phyloP scores from a whole-genome alignment of 2,329 filamentous ascomycete genomes.

The Penicillium digitatum region DNA sequence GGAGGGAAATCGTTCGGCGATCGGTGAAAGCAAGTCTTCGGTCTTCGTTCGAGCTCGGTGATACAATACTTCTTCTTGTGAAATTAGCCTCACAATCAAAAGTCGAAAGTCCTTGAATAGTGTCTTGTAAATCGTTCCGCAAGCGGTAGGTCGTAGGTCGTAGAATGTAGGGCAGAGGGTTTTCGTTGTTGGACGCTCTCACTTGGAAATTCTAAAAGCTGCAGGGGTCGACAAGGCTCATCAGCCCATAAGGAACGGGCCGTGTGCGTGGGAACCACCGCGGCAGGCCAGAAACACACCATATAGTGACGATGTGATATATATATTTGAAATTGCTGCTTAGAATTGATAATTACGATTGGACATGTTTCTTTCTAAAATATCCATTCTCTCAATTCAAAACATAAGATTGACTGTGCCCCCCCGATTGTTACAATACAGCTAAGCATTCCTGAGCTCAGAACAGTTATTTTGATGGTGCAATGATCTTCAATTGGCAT shows the following conservation, averaged over 20 bases:
- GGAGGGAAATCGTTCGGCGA: not conserved
- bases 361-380: no score
- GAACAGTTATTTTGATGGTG: no score
- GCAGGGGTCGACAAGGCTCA: not conserved
- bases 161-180: not conserved
- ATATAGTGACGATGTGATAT: not conserved
- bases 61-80: constrained; percentile 1
- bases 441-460: no score
- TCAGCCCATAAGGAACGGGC: no score
- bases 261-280: not conserved
- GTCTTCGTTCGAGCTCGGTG: not conserved
- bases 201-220: not conserved
- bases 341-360: accelerated
- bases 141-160: not conserved
- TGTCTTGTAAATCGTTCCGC: not conserved
- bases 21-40: not conserved
- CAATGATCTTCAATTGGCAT: not conserved
- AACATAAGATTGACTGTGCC: no score
- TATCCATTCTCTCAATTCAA: no score
- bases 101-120: not conserved
- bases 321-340: not conserved
- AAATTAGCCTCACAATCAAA: constrained; percentile 3
- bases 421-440: not conserved
- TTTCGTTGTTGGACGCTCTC: not conserved
- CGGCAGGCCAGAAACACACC: not conserved